Evolutionary conservation across 306 rosid species (phyloP), one percentile per base, ranked within the genome.

Genomic region (Vigna nakashimae): DNA sequence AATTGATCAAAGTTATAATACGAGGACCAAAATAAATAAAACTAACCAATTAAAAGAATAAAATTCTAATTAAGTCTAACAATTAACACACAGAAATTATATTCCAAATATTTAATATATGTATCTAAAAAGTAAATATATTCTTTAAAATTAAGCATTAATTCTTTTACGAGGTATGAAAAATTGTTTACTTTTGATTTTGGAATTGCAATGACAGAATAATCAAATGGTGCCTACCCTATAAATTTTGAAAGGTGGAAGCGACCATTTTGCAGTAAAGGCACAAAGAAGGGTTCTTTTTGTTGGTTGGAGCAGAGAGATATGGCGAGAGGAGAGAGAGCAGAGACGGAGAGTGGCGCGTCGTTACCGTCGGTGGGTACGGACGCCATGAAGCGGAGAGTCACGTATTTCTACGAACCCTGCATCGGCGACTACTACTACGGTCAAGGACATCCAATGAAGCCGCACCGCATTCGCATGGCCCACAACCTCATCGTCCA

Each of bases 361-460:
- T 87, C 93, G 7, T 86, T 89, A 13, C 89, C 96, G 4, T 86
- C 96, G 0, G 75, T 70, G 32, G 96, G 96, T 0, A 17, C 82
- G 0, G 96, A 91, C 82, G 91, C 80, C 20, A 86, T 45, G 73
- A 83, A 86, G 58, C 78, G 96, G 12, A 80, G 90, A 34, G 92
- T 91, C 26, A 89, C 87, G 30, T 91, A 91, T 80, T 91, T 91
- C 88, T 91, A 89, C 80, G 96, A 91, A 78, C 96, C 96, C 3
- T 78, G 71, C 22, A 88, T 91, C 60, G 96, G 96, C 7, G 93
- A 89, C 14, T 89, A 86, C 80, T 87, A 86, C 84, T 91, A 91
- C 76, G 96, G 96, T 4, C 96, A 89, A 59, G 93, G 91, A 2
- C 96, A 91, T 34, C 93, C 96, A 0, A 91, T 91, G 96, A 89